Evolutionary conservation across 2,329 filamentous ascomycete species (phyloP), one percentile per base, ranked within the genome.

Genomic region (Teratosphaeria pseudoeucalypti): DNA sequence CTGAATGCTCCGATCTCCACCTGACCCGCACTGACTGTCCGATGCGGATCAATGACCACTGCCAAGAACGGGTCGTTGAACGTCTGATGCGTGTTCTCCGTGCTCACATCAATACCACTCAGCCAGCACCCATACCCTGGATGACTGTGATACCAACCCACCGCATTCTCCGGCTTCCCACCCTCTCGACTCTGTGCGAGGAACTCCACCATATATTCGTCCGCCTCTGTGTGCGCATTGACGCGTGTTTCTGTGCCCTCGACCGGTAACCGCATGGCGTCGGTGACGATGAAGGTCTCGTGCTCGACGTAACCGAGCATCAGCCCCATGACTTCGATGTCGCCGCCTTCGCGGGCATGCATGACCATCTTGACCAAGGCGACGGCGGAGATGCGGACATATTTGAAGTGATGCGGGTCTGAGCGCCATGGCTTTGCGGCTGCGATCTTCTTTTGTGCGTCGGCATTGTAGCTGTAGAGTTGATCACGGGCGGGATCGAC

Each of bases 291-390:
- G 69, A 99, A 89, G 1, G 89, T 85, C 68, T 95, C 87, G 52
- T 86, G 85, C 65, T 90, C 84, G 56, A 96, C 87, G 74, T 95
- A 96, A 63, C 94, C 94, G 72, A 95, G 89, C 94, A 99, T 99
- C 67, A 99, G 76, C 60, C 94, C 94, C 94, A 99, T 99, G 68
- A 99, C 84, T 78, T 99, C 94, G 65, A 97, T 82, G 32, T 84
- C 85, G 60, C 94, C 92, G 65, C 94, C 94, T 0, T 90, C 92
- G n/a, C 94, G 89, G 10, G 94, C 94, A 74, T 99, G 94, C 89
- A 96, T 97, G 64, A 95, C 90, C 94, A 99, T 99, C 78, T 99
- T 99, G 67, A 97, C 84, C 61, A 99, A 83, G 5, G 94, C 94
- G 12, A 96, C 87, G 60, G 94, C 91, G 57, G 90, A 95, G 75